phyloP scores from a whole-genome alignment of 768 basidiomycete species.

The Trametes elegans region DNA sequence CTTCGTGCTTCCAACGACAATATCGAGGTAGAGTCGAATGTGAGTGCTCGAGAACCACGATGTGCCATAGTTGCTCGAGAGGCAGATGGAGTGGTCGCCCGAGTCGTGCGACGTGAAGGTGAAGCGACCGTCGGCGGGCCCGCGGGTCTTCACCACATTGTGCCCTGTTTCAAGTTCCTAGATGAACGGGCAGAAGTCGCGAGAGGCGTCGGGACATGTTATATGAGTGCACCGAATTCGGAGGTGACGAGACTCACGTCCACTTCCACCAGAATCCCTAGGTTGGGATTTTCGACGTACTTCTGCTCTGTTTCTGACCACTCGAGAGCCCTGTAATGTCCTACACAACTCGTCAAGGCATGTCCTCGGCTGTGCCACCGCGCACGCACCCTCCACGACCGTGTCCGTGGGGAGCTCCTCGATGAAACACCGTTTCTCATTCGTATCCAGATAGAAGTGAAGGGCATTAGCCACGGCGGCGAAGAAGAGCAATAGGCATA shows the following conservation, averaged over 20 bases:
- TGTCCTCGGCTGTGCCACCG: neutral
- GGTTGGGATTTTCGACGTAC: slow-evolving; percentile 69
- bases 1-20: slow-evolving; percentile 87
- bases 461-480: slow-evolving; percentile 63
- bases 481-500: slow-evolving; percentile 40
- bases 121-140: slow-evolving; percentile 87
- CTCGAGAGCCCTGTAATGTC: slow-evolving; percentile 90
- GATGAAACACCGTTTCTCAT: slow-evolving; percentile 92
- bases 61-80: slow-evolving; percentile 84
- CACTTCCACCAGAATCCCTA: slow-evolving; percentile 91
- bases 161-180: slow-evolving; percentile 88
- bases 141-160: slow-evolving; percentile 83
- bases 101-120: slow-evolving; percentile 98
- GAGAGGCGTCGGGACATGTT: neutral
- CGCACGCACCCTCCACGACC: slow-evolving; percentile 79
- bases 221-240: neutral
- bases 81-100: slow-evolving; percentile 96
- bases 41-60: slow-evolving; percentile 83
- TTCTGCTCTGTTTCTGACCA: slow-evolving; percentile 74
- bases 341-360: slow-evolving; percentile 38
- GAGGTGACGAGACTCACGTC: slow-evolving; percentile 52
- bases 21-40: slow-evolving; percentile 92
- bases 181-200: neutral
- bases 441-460: slow-evolving; percentile 95
- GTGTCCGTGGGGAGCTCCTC: slow-evolving; percentile 95